Percentiles rank a stretch among this genome's conserved stretches.
Evolutionary conservation across 805 yeast genomes (phyloP).

Genomic region (Tetrapisispora phaffii): DNA sequence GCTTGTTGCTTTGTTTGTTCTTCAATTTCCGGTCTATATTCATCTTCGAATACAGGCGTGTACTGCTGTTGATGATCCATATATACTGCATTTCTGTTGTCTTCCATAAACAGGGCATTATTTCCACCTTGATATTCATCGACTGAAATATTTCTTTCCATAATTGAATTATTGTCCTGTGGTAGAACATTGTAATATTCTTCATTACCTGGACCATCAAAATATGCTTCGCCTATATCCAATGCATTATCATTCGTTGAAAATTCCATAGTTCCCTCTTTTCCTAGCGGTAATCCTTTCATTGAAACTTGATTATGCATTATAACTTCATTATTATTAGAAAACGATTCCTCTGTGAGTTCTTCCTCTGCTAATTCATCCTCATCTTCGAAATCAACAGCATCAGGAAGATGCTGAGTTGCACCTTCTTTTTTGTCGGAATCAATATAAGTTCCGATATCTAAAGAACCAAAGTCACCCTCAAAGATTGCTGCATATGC

Average conservation of each 20-base stretch:
- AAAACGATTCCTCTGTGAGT: constrained; percentile 10
- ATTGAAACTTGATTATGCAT: background rate
- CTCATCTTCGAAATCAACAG: constrained; percentile 87
- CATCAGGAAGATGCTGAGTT: constrained; percentile 77
- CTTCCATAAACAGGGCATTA: constrained; percentile 28
- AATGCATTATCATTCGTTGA: background rate
- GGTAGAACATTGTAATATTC: constrained; percentile 5
- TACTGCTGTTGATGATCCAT: constrained; percentile 16
- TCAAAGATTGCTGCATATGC: constrained; percentile 32
- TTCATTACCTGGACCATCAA: constrained; percentile 4
- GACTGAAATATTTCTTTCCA: constrained; percentile 2
- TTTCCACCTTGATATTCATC: constrained; percentile 19
- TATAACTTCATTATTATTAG: constrained; percentile 6
- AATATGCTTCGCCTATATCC: constrained; percentile 2
- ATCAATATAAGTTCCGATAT: constrained; percentile 25
- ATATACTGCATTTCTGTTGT: constrained; percentile 9
- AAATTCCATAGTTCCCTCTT: background rate
- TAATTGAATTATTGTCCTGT: constrained; percentile 3
- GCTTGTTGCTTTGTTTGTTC: constrained; percentile 8
- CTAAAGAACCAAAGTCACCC: constrained; percentile 31
- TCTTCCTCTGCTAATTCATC: constrained; percentile 93
- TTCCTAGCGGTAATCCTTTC: background rate
- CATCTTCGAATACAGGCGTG: constrained; percentile 13
- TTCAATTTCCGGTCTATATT: constrained; percentile 9
- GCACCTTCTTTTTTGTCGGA: constrained; percentile 27